Evolutionary conservation across 768 basidiomycete genomes (phyloP), one percentile per base, ranked within the genome.

Genomic region (Tulasnella sp.): DNA sequence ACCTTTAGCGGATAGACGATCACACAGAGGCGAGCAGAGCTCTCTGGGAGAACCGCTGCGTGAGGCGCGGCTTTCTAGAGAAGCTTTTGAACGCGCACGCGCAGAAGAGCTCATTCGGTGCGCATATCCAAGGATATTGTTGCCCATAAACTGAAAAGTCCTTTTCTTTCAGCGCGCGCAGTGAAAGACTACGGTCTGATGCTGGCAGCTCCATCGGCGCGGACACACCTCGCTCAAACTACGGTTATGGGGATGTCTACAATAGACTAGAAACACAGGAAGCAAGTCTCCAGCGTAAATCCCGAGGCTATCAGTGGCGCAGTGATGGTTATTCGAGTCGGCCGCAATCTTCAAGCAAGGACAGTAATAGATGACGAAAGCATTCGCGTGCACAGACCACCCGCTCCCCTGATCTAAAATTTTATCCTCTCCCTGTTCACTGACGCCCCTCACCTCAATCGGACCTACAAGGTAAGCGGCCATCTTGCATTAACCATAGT

Each of bases 191-290:
- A 28, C 72, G 79, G 34, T 78, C 77, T 2, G 44, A 77, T 40
- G 76, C 37, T 24, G 78, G 16, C 1, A 78, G 75, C 28, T 73
- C 41, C 34, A 7, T 74, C 28, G 81, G 64, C 3, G 81, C 41
- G 14, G 81, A 75, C 18, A 81, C 81, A 28, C 81, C 81, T 31
- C 42, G 40, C 14, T 18, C 14, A 16, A 50, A 48, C 22, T 11
- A 72, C 9, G 76, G 76, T 37, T 82, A 82, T 40, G 14, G 34
- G 2, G 75, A 82, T 77, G 81, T 82, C 28, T 82, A 74, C 75
- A 82, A 82, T 54, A 54, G 34, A 41, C 41, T 34, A 8, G 81
- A 82, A 44, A 74, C 77, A 22, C 50, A 41, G 24, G 81, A 82
- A 69, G 81, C 81, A 12, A 31, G 50, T n/a, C 1, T 75, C 18